Evolutionary conservation across 1,139 yeast genomes (phyloP).

Genomic region (Geotrichum candidum): DNA sequence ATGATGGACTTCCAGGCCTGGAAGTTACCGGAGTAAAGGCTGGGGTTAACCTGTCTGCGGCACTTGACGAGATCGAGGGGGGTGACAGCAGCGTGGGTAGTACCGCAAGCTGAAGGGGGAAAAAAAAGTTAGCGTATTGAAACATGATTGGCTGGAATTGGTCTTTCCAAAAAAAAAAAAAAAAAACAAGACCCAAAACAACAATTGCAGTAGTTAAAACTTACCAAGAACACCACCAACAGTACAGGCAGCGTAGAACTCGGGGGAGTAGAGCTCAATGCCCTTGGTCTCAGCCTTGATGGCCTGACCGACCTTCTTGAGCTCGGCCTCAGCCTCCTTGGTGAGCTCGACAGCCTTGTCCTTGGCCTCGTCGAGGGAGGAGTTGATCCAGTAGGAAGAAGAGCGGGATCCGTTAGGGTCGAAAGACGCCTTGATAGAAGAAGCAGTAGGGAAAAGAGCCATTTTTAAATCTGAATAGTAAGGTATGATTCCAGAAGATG

Average conservation of each 20-base stretch:
- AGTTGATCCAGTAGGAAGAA: slow-evolving; percentile 32
- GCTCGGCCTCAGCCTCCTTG: slow-evolving; percentile 31
- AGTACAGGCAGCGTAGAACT: slow-evolving; percentile 79
- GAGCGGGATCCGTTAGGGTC: slow-evolving; percentile 34
- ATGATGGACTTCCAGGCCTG: slow-evolving; percentile 75
- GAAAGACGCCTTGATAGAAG: slow-evolving; percentile 37
- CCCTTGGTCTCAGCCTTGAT: slow-evolving; percentile 28
- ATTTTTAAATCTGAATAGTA: slow-evolving; percentile 21
- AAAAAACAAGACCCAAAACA: neutral
- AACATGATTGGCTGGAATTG: slow-evolving; percentile 2
- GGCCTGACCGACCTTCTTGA: slow-evolving; percentile 31
- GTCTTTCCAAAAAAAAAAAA: neutral
- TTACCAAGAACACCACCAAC: slow-evolving; percentile 66
- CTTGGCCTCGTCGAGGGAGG: slow-evolving; percentile 31
- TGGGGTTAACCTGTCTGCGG: slow-evolving; percentile 78
- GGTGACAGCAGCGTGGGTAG: slow-evolving; percentile 87
- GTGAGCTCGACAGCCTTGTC: slow-evolving; percentile 29
- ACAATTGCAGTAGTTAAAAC: slow-evolving; percentile 18
- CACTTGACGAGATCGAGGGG: slow-evolving; percentile 91
- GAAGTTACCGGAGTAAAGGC: slow-evolving; percentile 63
- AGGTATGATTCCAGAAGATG: slow-evolving; percentile 1
- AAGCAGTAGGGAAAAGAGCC: slow-evolving; percentile 38
- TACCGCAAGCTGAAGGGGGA: slow-evolving; percentile 68
- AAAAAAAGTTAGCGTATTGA: neutral
- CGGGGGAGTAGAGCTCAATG: slow-evolving; percentile 55